phyloP scores from a whole-genome alignment of 768 basidiomycete species.

The Scleroderma bovista region DNA sequence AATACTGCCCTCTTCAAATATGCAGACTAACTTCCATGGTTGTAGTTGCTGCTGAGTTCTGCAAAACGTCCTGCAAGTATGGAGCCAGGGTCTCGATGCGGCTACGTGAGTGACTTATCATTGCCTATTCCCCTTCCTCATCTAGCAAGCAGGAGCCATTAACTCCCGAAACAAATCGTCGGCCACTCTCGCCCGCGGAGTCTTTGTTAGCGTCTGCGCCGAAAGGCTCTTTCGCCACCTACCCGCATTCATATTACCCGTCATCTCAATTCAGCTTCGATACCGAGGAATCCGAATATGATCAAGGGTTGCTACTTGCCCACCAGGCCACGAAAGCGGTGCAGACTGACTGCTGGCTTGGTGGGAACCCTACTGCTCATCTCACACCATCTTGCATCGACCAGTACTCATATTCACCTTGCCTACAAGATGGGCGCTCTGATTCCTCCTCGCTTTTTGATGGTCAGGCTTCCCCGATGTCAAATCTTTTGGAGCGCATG shows the following conservation, averaged over 20 bases:
- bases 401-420: slow-evolving; percentile 37
- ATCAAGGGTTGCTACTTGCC: slow-evolving; percentile 20
- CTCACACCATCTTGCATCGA: slow-evolving; percentile 29
- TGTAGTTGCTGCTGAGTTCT: slow-evolving; percentile 18
- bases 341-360: slow-evolving; percentile 54
- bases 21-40: slow-evolving; percentile 19
- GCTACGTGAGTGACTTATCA: slow-evolving; percentile 28
- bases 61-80: slow-evolving; percentile 31
- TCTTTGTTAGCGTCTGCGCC: slow-evolving; percentile 23
- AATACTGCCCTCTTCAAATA: slow-evolving; percentile 20
- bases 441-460: slow-evolving; percentile 71
- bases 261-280: slow-evolving; percentile 33
- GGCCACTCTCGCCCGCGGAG: slow-evolving; percentile 39
- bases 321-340: slow-evolving; percentile 58
- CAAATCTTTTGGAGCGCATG: slow-evolving; percentile 58
- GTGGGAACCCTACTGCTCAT: slow-evolving; percentile 28
- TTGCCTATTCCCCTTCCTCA: slow-evolving; percentile 7
- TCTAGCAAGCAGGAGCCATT: slow-evolving; percentile 34
- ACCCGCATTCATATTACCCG: slow-evolving; percentile 21
- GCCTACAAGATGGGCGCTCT: slow-evolving; percentile 57
- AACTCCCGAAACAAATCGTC: slow-evolving; percentile 40
- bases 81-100: slow-evolving; percentile 26
- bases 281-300: slow-evolving; percentile 39
- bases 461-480: slow-evolving; percentile 43
- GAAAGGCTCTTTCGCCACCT: slow-evolving; percentile 21